Evolutionary conservation across 768 basidiomycete genomes (phyloP).

Genomic region (Mycena pura): DNA sequence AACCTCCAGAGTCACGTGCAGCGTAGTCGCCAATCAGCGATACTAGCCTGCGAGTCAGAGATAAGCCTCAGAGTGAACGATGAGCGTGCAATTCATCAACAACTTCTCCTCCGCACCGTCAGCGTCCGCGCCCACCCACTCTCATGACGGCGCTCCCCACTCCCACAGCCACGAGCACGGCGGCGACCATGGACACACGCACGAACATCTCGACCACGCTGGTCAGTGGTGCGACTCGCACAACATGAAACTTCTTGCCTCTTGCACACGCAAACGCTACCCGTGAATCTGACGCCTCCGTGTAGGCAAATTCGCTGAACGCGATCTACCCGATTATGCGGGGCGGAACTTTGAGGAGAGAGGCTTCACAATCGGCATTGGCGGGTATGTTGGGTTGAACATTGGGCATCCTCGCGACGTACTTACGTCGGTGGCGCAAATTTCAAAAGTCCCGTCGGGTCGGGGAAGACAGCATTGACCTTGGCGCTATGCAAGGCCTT

Average conservation of each 20-base stretch:
- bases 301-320: constrained; percentile 88
- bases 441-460: constrained; percentile 84
- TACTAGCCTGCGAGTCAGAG: too few species aligned
- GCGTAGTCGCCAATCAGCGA: not conserved
- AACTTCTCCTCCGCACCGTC: constrained; percentile 55
- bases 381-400: constrained; percentile 75
- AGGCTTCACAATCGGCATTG: constrained; percentile 97
- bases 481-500: constrained; percentile 87
- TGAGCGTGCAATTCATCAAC: constrained; percentile 82
- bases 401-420: not conserved
- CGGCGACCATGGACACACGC: constrained; percentile 92
- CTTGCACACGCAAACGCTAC: not conserved
- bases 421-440: not conserved
- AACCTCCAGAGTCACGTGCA: not conserved
- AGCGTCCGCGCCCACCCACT: constrained; percentile 46
- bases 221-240: too few species aligned
- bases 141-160: constrained; percentile 54
- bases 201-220: constrained; percentile 90
- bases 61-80: constrained; percentile 28
- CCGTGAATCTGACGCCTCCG: not conserved
- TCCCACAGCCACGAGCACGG: constrained; percentile 65
- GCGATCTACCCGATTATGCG: constrained; percentile 91
- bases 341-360: constrained; percentile 87
- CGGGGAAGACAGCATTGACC: constrained; percentile 95
- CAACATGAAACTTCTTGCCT: too few species aligned